Evolutionary conservation across 2,329 filamentous ascomycete genomes (phyloP).

Genomic region (Berkeleyomyces basicola): DNA sequence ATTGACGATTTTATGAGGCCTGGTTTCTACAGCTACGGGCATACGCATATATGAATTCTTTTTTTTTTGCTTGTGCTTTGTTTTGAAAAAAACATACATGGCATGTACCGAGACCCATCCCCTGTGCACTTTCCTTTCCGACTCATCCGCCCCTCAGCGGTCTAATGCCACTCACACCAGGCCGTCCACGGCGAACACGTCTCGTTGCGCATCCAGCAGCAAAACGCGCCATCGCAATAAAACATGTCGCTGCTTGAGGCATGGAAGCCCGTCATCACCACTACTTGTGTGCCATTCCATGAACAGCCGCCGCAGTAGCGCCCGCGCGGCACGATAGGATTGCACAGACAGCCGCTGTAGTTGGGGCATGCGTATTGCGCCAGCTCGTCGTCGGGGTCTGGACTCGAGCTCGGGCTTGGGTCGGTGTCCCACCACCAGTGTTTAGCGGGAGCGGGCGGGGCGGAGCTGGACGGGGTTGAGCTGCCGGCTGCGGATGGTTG

Average conservation of each 20-base stretch:
- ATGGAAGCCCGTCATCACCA: neutral
- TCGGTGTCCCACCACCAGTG: neutral
- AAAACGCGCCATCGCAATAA: slow-evolving; percentile 11
- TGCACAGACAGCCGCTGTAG: slow-evolving; percentile 3
- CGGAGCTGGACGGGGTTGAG: neutral
- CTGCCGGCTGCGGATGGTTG: neutral
- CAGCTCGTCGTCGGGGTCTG: neutral
- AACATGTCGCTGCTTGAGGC: neutral
- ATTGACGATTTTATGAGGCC: slow-evolving; percentile 4
- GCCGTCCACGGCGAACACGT: slow-evolving; percentile 4
- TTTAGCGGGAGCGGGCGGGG: neutral
- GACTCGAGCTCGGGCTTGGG: neutral
- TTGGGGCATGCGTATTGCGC: neutral
- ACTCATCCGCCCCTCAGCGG: neutral
- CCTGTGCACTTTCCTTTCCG: neutral
- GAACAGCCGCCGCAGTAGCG: slow-evolving; percentile 2
- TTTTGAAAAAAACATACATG: neutral
- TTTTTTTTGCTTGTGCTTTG: neutral
- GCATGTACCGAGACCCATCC: neutral
- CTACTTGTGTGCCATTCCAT: neutral
- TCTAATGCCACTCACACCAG: slow-evolving; percentile 10
- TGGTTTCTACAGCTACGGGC: slow-evolving; percentile 4
- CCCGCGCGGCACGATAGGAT: neutral
- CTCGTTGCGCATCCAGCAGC: slow-evolving; percentile 12
- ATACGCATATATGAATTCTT: neutral